phyloP scores from a whole-genome alignment of 306 rosid genomes.

The Leucaena leucocephala region DNA sequence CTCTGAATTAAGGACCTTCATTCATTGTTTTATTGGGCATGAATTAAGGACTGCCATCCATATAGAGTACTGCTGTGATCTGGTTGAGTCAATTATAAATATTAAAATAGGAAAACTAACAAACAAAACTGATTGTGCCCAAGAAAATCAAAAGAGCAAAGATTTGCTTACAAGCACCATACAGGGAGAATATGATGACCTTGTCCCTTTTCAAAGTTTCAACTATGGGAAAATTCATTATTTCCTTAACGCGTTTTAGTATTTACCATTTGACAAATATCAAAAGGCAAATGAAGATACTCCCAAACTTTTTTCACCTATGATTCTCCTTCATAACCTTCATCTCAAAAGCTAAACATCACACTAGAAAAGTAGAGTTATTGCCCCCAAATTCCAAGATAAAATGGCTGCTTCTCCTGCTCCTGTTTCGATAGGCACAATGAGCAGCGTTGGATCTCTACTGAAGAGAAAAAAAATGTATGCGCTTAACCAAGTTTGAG shows the following conservation, averaged over 20 bases:
- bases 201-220: conserved; percentile 43
- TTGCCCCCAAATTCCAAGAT: conserved; percentile 41
- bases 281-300: conserved; percentile 36
- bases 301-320: conserved; percentile 46
- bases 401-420: conserved; percentile 65
- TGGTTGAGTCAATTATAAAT: no score
- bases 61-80: no score
- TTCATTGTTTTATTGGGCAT: no score
- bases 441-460: conserved; percentile 50
- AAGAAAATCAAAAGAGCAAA: no score
- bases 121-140: no score
- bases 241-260: conserved; percentile 46
- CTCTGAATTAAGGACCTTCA: no score
- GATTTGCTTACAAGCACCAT: no score
- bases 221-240: conserved; percentile 39
- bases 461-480: conserved; percentile 61
- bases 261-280: conserved; percentile 18
- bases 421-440: conserved; percentile 80
- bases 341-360: conserved; percentile 19
- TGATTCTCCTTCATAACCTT: conserved; percentile 45
- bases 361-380: conserved; percentile 50
- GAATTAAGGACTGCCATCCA: no score
- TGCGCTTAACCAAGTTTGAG: conserved; percentile 71
- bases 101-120: no score
- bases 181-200: conserved; percentile 37